Evolutionary conservation across 345 rosid species (phyloP).

Genomic region (Viola odorata): DNA sequence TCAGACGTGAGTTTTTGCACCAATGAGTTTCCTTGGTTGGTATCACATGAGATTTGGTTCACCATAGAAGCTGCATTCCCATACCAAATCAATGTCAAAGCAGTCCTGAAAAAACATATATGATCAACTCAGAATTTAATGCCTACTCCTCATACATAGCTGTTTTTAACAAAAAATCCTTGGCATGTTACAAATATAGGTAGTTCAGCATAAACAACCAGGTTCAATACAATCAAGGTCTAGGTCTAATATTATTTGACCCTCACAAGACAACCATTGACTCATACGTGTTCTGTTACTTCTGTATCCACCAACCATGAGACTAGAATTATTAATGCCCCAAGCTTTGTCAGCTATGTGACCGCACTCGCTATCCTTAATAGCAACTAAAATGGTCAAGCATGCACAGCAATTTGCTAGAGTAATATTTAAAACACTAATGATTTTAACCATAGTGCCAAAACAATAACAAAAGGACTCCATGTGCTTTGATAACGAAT

Average conservation of each 20-base stretch:
- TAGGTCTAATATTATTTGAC: neutral
- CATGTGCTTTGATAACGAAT: too few species aligned
- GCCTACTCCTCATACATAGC: neutral
- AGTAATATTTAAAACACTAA: too few species aligned
- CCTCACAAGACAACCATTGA: constrained; percentile 2
- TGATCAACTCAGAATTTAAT: constrained; percentile 14
- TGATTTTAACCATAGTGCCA: too few species aligned
- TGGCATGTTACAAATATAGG: neutral
- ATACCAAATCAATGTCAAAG: constrained; percentile 40
- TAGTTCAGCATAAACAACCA: neutral
- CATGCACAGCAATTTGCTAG: too few species aligned
- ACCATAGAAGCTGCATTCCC: constrained; percentile 87
- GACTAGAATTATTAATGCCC: too few species aligned
- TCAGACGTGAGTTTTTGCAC: constrained; percentile 71
- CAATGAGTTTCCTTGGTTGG: constrained; percentile 30
- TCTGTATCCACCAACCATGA: neutral
- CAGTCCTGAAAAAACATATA: constrained; percentile 22
- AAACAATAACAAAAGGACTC: too few species aligned
- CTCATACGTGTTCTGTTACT: neutral
- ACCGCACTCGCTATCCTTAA: too few species aligned
- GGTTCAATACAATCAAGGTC: neutral
- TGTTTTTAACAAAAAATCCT: neutral
- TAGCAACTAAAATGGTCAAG: too few species aligned
- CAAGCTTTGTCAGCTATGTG: too few species aligned
- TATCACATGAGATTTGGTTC: constrained; percentile 66